A percentile compares a stretch with the other conserved stretches of the same genome.
These are phyloP conservation scores for Gossypium ekmanianum DNA, from an alignment of 345 rosid genomes.

Conservation along the genomic window DNA sequence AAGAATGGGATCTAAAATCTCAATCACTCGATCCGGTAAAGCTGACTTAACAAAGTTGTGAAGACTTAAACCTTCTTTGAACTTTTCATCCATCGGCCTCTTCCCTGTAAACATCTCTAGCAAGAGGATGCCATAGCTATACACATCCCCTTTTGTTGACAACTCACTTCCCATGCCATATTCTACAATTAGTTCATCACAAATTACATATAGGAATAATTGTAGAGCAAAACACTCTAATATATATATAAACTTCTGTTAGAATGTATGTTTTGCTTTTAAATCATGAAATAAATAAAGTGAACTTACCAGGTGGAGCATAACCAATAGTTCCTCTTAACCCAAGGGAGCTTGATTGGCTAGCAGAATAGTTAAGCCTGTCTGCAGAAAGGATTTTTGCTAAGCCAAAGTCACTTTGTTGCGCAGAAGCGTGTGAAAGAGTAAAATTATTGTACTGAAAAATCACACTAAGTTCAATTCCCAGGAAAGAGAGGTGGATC, in stretches of 20 bases:
- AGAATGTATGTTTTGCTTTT: neutral
- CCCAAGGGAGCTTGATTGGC: constrained; percentile 9
- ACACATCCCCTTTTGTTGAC: neutral
- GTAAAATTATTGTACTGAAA: no score
- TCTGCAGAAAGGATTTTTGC: neutral
- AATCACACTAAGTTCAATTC: no score
- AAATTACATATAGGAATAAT: neutral
- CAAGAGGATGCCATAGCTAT: neutral
- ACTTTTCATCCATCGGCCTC: neutral
- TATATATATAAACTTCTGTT: neutral
- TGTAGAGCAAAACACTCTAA: neutral
- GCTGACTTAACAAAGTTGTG: neutral
- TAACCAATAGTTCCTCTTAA: constrained; percentile 23
- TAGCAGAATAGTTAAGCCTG: neutral
- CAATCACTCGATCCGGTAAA: neutral
- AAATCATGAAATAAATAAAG: neutral
- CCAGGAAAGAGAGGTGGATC: no score
- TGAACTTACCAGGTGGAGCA: constrained; percentile 25
- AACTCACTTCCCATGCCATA: neutral
- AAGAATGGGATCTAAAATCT: neutral
- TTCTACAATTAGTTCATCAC: neutral
- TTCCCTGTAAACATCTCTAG: neutral
- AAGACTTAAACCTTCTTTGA: neutral
- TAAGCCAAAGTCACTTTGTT: constrained; percentile 4
- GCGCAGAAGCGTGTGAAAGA: no score